Base-by-base conservation (phyloP, 2,329 filamentous ascomycete genomes). In the Pseudopithomyces chartarum region DNA sequence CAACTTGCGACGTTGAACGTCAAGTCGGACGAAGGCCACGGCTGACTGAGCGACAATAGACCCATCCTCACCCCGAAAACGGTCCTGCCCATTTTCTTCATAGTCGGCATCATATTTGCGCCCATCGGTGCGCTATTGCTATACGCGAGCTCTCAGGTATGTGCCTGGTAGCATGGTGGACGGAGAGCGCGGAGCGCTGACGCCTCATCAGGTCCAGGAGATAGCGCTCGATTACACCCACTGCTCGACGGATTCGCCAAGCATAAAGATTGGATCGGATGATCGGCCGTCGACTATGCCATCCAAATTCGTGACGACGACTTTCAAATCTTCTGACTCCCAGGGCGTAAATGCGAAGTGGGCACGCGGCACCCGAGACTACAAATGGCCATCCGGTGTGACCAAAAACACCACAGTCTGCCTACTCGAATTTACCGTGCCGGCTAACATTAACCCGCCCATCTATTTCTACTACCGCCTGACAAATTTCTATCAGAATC, bases 401-500 rank as follows among this genome's bases (percentile, higher is more conserved):
- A 55, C 39, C 17, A 56, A 61, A 34, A 64, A 69, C 33, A 85
- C 78, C 4, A 77, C 76, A 11, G 74, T 82, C 22, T 99, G 95
- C 83, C 84, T 84, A 32, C 77, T 99, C 54, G 82, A 86, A 59
- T 97, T 98, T 78, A 81, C 85, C 34, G 87, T 97, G 8, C 91
- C 92, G 1, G 88, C 94, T 67, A 81, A 87, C 56, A 88, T 99
- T 77, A 82, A 84, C 2, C 86, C 92, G 1, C 92, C 94, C 0
- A 90, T 99, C 11, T 85, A 94, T 59, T 87, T 98, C 77, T 99
- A 97, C 81, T 99, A 99, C 78, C 90, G 90, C 65, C 87, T 99
- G 61, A 94, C 92, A 56, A 97, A 98, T 79, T 99, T 99, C 80
- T 98, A 98, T 81, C 95, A 99, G 78, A 99, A 99, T 74, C 95